Base-by-base conservation (phyloP, 768 basidiomycete species). In the Amanita rubescens region DNA sequence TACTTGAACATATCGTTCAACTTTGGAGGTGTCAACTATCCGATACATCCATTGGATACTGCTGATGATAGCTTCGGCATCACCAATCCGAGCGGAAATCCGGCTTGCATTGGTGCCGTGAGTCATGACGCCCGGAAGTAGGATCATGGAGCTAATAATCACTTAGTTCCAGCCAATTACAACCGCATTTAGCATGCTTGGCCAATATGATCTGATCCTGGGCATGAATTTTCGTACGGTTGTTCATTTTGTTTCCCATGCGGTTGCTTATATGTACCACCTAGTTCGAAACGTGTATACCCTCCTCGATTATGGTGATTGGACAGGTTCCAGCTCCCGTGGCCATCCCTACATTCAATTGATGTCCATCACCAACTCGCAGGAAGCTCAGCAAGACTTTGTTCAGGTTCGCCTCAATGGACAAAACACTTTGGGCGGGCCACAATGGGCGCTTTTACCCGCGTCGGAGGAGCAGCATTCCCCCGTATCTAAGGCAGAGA, bases 101-200 rank as follows among this genome's bases (percentile, higher is more conserved):
- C 75, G 51, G 75, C 78, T 1, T 90, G 87, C 64, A 72, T 84
- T 52, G 87, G 88, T 14, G 71, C 84, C 48, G 85, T 88, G 63
- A 63, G 84, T 75, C 27, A 24, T 17, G 6, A 27, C n/a, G n/a
- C 35, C 11, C 27, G 15, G 1, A n/a, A 24, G 30, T 42, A 27
- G 5, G 9, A 25, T 35, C 34, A 11, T 17, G 12, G n/a, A 30
- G 32, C 32, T 53, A 5, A 53, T 10, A 1, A 20, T 66, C n/a
- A 20, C 54, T 34, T 58, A 88, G 80, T 91, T 88, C 75, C 89
- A 91, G 74, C 89, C 88, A 2, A 87, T 90, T 58, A 87, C 87
- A 12, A 79, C 82, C 3, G 86, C 87, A 4, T 88, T 90, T 69
- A 84, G 85, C 70, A 58, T 88, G 38, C 76, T 87, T 24, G 85